These are phyloP conservation scores for Quercus robur DNA, from an alignment of 306 rosid species.

Conservation along the genomic window DNA sequence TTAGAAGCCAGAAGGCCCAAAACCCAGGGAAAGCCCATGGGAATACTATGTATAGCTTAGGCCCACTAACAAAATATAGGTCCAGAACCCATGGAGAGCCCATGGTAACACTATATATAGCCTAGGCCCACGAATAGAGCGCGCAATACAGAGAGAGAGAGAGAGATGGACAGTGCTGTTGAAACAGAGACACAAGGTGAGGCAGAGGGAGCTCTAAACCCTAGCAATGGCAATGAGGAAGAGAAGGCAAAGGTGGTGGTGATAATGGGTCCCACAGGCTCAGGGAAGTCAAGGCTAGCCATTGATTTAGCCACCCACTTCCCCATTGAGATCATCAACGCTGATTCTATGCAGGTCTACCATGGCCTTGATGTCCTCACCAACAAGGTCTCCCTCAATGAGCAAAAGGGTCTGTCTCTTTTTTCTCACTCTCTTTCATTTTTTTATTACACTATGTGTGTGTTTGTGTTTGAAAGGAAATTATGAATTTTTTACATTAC, in stretches of 20 bases:
- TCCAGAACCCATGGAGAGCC: no score
- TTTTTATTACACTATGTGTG: not conserved
- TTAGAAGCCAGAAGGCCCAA: no score
- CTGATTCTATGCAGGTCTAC: conserved; percentile 96
- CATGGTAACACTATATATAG: no score
- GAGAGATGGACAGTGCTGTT: not conserved
- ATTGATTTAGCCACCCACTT: conserved; percentile 71
- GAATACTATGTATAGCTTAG: no score
- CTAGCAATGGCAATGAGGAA: conserved; percentile 14
- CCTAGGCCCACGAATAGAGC: not conserved
- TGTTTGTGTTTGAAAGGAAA: not conserved
- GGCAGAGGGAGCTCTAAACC: conserved; percentile 28
- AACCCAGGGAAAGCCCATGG: no score
- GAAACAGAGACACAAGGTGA: no score
- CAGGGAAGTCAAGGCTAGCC: conserved; percentile 84
- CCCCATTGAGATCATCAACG: conserved; percentile 78
- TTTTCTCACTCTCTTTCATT: not conserved
- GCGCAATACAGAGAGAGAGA: not conserved
- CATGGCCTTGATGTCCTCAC: conserved; percentile 83
- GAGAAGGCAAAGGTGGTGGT: conserved; percentile 57
- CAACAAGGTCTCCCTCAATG: conserved; percentile 60
- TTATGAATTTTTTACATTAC: not conserved
- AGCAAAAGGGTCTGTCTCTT: conserved; percentile 51
- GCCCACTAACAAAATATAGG: no score
- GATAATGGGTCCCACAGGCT: conserved; percentile 82